Conservation (phyloP, 1,139 yeast genomes). For the Candida buenavistaensis region DNA sequence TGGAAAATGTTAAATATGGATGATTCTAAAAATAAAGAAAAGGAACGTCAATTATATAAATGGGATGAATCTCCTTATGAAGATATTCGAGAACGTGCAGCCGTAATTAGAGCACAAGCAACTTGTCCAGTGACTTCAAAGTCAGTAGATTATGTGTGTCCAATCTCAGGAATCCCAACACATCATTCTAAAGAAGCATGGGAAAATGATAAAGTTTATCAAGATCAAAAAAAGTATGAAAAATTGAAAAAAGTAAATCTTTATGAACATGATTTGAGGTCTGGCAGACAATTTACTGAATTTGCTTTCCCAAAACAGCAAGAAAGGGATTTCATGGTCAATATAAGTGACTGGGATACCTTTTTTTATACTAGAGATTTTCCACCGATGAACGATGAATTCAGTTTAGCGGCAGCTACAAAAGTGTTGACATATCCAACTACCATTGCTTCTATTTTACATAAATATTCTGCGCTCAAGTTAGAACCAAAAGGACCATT, state of each 20-base stretch:
- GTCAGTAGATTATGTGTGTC: constrained; percentile 84
- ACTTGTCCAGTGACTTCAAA: constrained; percentile 87
- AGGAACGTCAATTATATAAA: constrained; percentile 19
- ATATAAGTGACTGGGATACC: constrained; percentile 87
- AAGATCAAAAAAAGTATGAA: constrained; percentile 64
- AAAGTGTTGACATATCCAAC: constrained; percentile 92
- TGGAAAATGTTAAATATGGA: constrained; percentile 42
- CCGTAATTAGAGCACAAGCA: constrained; percentile 82
- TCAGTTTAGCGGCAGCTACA: constrained; percentile 92
- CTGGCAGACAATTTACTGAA: constrained; percentile 93
- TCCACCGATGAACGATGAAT: constrained; percentile 95
- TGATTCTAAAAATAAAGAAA: constrained; percentile 24
- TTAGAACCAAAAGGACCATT: constrained; percentile 83
- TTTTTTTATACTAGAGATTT: constrained; percentile 91
- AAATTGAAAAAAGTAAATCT: constrained; percentile 81
- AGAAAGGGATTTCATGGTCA: constrained; percentile 73
- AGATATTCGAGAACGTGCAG: constrained; percentile 88
- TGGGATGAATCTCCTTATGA: constrained; percentile 95
- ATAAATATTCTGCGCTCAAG: constrained; percentile 82
- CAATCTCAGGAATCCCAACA: constrained; percentile 92
- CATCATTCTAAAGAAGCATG: constrained; percentile 91
- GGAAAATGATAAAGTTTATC: constrained; percentile 77
- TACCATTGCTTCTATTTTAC: constrained; percentile 81
- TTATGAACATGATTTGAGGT: constrained; percentile 91
- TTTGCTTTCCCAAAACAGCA: constrained; percentile 88